Conservation (phyloP, 371 early-diverging fungal genomes). For the Circinella umbellata region DNA sequence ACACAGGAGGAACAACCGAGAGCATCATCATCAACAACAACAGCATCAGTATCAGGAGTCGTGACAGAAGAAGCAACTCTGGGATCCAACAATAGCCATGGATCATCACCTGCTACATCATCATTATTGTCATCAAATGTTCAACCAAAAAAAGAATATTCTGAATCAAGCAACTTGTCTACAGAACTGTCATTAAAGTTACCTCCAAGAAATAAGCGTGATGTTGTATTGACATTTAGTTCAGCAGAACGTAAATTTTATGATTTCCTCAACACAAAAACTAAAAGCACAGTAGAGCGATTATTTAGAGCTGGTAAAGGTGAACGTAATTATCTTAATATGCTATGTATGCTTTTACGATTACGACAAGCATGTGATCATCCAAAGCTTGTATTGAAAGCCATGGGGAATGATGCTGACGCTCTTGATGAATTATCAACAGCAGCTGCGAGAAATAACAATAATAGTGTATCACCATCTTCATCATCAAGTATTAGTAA, state of each 20-base stretch:
- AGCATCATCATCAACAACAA: no score
- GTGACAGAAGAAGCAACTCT: no score
- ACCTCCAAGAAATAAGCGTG: slow-evolving; percentile 61
- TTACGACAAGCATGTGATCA: slow-evolving; percentile 75
- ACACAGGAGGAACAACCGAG: no score
- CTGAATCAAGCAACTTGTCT: slow-evolving; percentile 3
- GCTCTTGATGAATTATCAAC: slow-evolving; percentile 32
- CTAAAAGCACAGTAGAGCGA: slow-evolving; percentile 42
- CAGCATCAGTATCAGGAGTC: no score
- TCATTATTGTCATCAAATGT: slow-evolving; percentile 8
- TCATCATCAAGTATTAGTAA: background rate
- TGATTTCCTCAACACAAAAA: slow-evolving; percentile 56
- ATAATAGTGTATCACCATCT: no score
- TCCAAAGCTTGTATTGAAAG: slow-evolving; percentile 75
- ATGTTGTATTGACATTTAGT: slow-evolving; percentile 56
- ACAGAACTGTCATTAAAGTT: slow-evolving; percentile 57
- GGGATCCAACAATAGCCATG: background rate
- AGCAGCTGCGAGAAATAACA: background rate
- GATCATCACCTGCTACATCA: slow-evolving; percentile 6
- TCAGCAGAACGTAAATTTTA: slow-evolving; percentile 67
- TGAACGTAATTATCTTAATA: slow-evolving; percentile 59
- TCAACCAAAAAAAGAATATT: background rate
- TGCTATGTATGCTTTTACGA: slow-evolving; percentile 59
- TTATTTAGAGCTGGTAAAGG: slow-evolving; percentile 47
- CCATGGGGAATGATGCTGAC: slow-evolving; percentile 54